Evolutionary conservation across 169 alveolate genomes (phyloP).

Genomic region (Plasmodium cynomolgi): DNA sequence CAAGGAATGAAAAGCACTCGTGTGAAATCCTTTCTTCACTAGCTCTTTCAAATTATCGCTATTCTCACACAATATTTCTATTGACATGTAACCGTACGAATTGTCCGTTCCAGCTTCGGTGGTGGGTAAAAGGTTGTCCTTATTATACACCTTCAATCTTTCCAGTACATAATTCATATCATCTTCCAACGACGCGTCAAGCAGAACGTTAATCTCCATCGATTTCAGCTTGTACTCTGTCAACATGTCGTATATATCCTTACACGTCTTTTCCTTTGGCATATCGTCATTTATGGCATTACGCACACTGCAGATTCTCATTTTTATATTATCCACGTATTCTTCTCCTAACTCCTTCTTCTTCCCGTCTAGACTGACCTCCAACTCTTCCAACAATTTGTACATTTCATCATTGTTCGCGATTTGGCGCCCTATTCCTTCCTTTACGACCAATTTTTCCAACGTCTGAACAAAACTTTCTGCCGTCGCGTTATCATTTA

Average conservation of each 20-base stretch:
- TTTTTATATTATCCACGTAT: conserved; percentile 60
- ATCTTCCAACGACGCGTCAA: conserved; percentile 68
- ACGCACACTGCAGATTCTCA: conserved; percentile 66
- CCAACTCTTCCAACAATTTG: conserved; percentile 74
- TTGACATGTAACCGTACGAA: conserved; percentile 81
- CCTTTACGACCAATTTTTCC: conserved; percentile 73
- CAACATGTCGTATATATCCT: conserved; percentile 79
- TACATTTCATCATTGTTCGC: conserved; percentile 74
- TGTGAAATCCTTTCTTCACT: conserved; percentile 31
- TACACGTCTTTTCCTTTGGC: conserved; percentile 83
- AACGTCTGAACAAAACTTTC: conserved; percentile 72
- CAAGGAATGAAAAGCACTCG: conserved; percentile 34
- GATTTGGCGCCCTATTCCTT: conserved; percentile 84
- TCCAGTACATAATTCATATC: conserved; percentile 69
- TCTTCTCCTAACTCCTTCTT: conserved; percentile 75
- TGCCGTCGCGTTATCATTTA: conserved; percentile 70
- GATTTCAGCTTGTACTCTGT: conserved; percentile 74
- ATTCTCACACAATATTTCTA: conserved; percentile 76
- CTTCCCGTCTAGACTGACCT: conserved; percentile 12
- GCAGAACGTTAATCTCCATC: conserved; percentile 40
- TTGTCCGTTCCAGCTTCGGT: conserved; percentile 77
- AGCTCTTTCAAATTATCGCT: conserved; percentile 50
- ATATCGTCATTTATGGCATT: conserved; percentile 80
- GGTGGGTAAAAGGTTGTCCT: conserved; percentile 44
- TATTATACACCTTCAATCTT: conserved; percentile 32